Percentiles rank a stretch among this genome's conserved stretches.
Conservation (phyloP, 2,329 filamentous ascomycete species). For the Monilinia fructicola region DNA sequence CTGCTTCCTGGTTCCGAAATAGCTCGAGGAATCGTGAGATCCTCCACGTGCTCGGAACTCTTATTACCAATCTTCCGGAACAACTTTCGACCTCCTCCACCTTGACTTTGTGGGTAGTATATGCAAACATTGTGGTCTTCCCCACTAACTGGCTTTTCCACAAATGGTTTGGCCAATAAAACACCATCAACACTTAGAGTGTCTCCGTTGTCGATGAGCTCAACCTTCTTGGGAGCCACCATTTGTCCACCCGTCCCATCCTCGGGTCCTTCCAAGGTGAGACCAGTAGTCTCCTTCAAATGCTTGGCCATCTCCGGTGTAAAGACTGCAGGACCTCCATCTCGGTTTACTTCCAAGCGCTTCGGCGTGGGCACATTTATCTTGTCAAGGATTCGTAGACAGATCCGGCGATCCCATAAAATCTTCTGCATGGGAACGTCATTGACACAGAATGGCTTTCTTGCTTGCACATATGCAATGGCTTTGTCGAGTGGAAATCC, state of each 20-base stretch:
- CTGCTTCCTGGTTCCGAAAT: constrained; percentile 79
- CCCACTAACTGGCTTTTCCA: constrained; percentile 96
- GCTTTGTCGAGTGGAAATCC: constrained; percentile 97
- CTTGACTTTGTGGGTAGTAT: constrained; percentile 84
- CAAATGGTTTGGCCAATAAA: constrained; percentile 85
- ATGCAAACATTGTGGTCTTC: constrained; percentile 99
- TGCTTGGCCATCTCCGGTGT: constrained; percentile 78
- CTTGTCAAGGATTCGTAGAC: constrained; percentile 81
- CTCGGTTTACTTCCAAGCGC: constrained; percentile 85
- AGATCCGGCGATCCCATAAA: constrained; percentile 91
- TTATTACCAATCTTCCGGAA: constrained; percentile 99
- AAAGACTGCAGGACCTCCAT: constrained; percentile 80
- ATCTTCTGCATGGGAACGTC: constrained; percentile 97
- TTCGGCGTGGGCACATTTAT: constrained; percentile 87
- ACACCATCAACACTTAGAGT: constrained; percentile 83
- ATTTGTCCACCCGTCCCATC: constrained; percentile 60
- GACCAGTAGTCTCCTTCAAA: constrained; percentile 75
- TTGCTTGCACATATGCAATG: constrained; percentile 87
- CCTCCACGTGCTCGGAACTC: constrained; percentile 88
- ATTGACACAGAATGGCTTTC: constrained; percentile 96
- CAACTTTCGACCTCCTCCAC: constrained; percentile 84
- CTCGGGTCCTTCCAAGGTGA: constrained; percentile 69
- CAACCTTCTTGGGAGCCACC: constrained; percentile 62
- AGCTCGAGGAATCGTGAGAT: constrained; percentile 72
- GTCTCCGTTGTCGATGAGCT: constrained; percentile 87